Base-by-base conservation (phyloP, 306 rosid genomes). In the Quercus parvula region DNA sequence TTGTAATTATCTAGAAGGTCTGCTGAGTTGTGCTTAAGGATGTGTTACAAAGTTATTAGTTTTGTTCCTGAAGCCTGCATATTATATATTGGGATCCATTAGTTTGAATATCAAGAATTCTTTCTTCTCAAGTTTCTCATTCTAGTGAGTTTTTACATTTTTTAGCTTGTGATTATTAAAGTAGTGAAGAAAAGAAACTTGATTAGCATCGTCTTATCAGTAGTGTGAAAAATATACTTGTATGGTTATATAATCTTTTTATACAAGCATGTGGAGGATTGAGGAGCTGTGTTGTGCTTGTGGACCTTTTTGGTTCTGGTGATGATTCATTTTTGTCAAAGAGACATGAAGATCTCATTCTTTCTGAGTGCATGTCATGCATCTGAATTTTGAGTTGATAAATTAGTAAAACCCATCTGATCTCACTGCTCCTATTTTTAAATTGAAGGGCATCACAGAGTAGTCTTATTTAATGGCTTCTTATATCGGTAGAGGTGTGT, bases 1-100 rank as follows among this genome's bases (percentile, higher is more conserved):
- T 6, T 84, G 84, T 84, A 79, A 79, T 71, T 79, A 76, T 55
- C 19, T 38, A 31, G 25, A 59, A 14, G 55, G 70, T 64, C 20
- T 30, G 55, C 35, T 35, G 38, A 71, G 28, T 61, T 24, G 25
- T 68, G 73, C 61, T 75, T 57, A 2, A 46, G 66, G 24, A 17
- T 58, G 2, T 58, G 49, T 81, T 49, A 20, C 15, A 15, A 17
- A 69, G 64, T 59, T 27, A 56, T 30, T 70, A 68, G 41, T 41
- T 25, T 0, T 58, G 51, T 59, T 59, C 66, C 31, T 17, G 1
- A 22, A 9, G 15, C 15, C 15, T 22, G 31, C 15, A 10, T 58
- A 58, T 58, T 14, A 58, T 58, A 35, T 35, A 58, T 58, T 58
- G 66, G 66, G 11, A 58, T 22, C 64, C 64, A 27, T 12, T 24